These are phyloP conservation scores for Jatropha podagrica DNA, from an alignment of 441 rosid genomes.

Conservation along the genomic window DNA sequence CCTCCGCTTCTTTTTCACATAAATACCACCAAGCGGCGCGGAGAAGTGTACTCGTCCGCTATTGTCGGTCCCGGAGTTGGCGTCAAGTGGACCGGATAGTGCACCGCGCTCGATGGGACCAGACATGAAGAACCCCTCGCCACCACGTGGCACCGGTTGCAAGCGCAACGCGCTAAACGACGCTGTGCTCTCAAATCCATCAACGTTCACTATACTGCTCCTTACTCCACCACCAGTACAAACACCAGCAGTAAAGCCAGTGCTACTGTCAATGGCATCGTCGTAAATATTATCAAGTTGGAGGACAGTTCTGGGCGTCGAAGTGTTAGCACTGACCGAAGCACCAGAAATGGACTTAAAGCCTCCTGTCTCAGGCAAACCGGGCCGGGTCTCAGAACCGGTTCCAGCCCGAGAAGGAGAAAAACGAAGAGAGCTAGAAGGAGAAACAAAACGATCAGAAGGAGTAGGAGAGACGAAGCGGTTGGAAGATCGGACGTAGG, in stretches of 20 bases:
- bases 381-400: conserved; percentile 31
- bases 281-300: conserved; percentile 75
- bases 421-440: conserved; percentile 81
- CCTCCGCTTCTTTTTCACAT: conserved; percentile 58
- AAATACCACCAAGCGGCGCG: conserved; percentile 83
- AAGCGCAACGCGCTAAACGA: conserved; percentile 87
- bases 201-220: conserved; percentile 51
- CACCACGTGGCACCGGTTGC: conserved; percentile 79
- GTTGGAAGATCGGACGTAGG: conserved; percentile 83
- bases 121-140: conserved; percentile 65
- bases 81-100: conserved; percentile 71
- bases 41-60: conserved; percentile 77
- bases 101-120: conserved; percentile 85
- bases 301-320: conserved; percentile 77
- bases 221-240: conserved; percentile 42
- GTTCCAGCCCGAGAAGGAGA: conserved; percentile 55
- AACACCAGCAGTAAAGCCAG: conserved; percentile 23
- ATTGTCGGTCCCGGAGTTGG: conserved; percentile 35
- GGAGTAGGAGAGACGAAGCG: conserved; percentile 76
- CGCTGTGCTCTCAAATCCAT: conserved; percentile 87
- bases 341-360: conserved; percentile 92
- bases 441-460: conserved; percentile 82
- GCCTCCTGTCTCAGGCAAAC: conserved; percentile 37
- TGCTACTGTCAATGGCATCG: conserved; percentile 58
- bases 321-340: conserved; percentile 82